Conservation (phyloP, 176 grass and related monocot species). For the Oryza australiensis region DNA sequence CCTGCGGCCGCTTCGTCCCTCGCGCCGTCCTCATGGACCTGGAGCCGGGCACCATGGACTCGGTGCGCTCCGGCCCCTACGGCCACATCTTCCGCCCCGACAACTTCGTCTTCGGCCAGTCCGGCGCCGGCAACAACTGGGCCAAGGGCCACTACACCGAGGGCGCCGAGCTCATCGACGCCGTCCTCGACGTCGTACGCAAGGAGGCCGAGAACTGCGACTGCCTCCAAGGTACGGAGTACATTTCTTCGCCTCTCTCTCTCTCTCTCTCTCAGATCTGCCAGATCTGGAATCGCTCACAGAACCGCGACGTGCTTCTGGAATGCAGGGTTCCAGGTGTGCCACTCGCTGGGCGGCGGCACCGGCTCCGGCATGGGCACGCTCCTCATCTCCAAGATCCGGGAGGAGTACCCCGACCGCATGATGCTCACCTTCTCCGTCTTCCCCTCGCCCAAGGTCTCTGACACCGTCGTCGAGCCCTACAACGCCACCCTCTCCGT, state of each 20-base stretch:
- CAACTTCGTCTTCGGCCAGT: conserved; percentile 84
- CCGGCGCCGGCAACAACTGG: conserved; percentile 88
- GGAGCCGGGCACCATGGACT: conserved; percentile 74
- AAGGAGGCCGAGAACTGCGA: conserved; percentile 95
- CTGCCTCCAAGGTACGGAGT: conserved; percentile 88
- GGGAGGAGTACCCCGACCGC: conserved; percentile 75
- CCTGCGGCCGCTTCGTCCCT: conserved; percentile 72
- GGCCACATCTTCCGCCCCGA: conserved; percentile 89
- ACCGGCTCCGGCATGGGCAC: conserved; percentile 53
- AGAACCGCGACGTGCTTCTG: too few species aligned
- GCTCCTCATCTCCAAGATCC: conserved; percentile 72
- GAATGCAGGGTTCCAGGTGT: conserved; percentile 70
- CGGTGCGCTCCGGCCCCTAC: conserved; percentile 60
- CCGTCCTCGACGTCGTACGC: conserved; percentile 79
- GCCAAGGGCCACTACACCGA: conserved; percentile 91
- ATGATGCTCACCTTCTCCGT: conserved; percentile 83
- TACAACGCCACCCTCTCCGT: conserved; percentile 80
- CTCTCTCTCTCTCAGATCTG: not conserved
- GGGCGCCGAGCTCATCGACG: conserved; percentile 86
- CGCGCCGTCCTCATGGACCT: conserved; percentile 72
- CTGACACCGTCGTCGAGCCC: conserved; percentile 76
- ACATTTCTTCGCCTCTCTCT: too few species aligned
- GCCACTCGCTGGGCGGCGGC: conserved; percentile 62
- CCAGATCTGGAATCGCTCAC: too few species aligned
- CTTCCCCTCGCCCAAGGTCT: conserved; percentile 77